A percentile compares a stretch with the other conserved stretches of the same genome.
Conservation (phyloP, 129 eudicot species). For the Saussurea involucrata region DNA sequence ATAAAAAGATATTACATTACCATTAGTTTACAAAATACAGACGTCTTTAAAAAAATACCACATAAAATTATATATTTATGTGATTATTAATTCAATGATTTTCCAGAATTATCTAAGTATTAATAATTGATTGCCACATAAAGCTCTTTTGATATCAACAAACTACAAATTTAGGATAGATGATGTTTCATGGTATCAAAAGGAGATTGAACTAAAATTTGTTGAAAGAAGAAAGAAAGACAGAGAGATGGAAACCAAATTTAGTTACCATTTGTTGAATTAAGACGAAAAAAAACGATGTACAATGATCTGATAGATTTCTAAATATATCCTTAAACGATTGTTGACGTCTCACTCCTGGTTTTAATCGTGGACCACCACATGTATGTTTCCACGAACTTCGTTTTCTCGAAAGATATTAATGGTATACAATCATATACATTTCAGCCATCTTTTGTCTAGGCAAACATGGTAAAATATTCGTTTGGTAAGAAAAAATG, state of each 20-base stretch:
- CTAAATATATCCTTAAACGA: not conserved
- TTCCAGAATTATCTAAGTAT: not conserved
- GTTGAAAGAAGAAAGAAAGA: not conserved
- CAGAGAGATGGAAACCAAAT: not conserved
- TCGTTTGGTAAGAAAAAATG: slow-evolving; percentile 1
- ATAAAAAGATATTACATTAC: not conserved
- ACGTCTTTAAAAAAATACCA: no score
- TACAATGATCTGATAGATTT: not conserved
- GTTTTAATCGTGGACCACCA: slow-evolving; percentile 17
- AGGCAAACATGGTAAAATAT: slow-evolving; percentile 14
- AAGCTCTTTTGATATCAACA: not conserved
- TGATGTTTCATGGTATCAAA: not conserved
- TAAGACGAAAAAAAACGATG: not conserved
- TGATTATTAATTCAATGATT: not conserved
- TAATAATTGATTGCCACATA: not conserved
- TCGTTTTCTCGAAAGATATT: not conserved
- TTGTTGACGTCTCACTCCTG: not conserved
- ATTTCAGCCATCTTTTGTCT: slow-evolving; percentile 16
- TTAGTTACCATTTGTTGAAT: not conserved
- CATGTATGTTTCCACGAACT: slow-evolving; percentile 12
- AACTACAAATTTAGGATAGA: not conserved
- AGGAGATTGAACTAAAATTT: not conserved
- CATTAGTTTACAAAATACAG: no score
- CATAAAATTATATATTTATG: no score
- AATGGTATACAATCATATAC: slow-evolving; percentile 8